Conservation (phyloP, 2,329 filamentous ascomycete genomes). For the Paracoccidioides brasiliensis region DNA sequence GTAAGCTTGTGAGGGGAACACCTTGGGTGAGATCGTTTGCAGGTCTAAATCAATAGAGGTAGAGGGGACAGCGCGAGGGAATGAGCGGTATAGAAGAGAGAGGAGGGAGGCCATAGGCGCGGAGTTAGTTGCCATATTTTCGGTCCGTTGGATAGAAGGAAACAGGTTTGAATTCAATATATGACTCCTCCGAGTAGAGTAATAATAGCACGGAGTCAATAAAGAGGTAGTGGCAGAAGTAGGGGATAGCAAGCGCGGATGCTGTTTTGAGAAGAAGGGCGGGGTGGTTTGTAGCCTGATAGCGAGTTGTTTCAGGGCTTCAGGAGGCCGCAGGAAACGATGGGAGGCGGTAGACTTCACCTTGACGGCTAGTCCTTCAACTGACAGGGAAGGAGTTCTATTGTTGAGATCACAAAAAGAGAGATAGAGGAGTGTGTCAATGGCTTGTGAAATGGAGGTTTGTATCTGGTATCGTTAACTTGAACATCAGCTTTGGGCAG, state of each 20-base stretch:
- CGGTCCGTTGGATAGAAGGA: background rate
- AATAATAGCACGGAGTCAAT: background rate
- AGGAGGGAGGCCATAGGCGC: conserved; percentile 32
- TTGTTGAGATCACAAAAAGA: background rate
- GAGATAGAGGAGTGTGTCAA: background rate
- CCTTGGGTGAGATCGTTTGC: conserved; percentile 41
- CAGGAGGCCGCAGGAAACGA: conserved; percentile 12
- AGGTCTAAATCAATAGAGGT: conserved; percentile 32
- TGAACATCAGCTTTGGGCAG: background rate
- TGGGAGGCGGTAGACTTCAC: conserved; percentile 7
- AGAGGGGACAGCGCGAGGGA: conserved; percentile 27
- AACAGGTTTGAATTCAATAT: background rate
- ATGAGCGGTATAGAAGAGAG: conserved; percentile 33
- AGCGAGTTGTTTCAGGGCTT: conserved; percentile 10
- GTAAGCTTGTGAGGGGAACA: conserved; percentile 59
- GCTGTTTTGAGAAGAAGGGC: background rate
- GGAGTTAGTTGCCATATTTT: conserved; percentile 21
- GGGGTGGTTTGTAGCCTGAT: background rate
- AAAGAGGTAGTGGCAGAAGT: background rate
- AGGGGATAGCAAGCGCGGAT: background rate
- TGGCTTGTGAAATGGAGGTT: background rate
- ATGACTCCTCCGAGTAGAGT: background rate
- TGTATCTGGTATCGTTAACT: background rate
- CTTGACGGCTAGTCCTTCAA: conserved; percentile 1
- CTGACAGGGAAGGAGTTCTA: background rate